A percentile compares a stretch with the other conserved stretches of the same genome.
phyloP scores from a whole-genome alignment of 2,329 filamentous ascomycete species.

The Coniochaeta sp. region DNA sequence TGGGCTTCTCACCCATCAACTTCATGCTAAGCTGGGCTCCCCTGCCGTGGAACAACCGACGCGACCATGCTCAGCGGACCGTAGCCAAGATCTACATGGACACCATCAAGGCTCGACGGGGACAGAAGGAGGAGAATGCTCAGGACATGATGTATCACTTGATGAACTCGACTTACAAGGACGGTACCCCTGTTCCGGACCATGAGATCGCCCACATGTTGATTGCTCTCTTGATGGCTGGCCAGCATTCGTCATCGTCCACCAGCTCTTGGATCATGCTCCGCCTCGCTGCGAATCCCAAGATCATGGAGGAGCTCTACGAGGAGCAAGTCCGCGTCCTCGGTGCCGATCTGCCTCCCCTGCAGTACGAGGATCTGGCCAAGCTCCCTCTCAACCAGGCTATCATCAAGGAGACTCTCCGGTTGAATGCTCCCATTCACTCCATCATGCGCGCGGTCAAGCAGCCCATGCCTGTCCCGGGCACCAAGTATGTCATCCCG shows the following conservation, averaged over 20 bases:
- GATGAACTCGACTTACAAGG: conserved; percentile 70
- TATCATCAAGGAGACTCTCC: conserved; percentile 85
- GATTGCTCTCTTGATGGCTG: conserved; percentile 80
- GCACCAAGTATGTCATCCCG: conserved; percentile 77
- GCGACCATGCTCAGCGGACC: conserved; percentile 66
- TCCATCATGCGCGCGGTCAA: conserved; percentile 92
- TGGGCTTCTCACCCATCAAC: conserved; percentile 74
- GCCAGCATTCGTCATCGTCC: conserved; percentile 73
- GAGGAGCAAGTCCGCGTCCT: conserved; percentile 69
- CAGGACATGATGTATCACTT: conserved; percentile 74
- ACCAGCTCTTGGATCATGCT: conserved; percentile 74
- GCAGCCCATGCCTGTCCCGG: conserved; percentile 74
- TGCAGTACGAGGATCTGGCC: conserved; percentile 70
- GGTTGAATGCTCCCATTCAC: conserved; percentile 88
- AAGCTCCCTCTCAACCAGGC: conserved; percentile 76
- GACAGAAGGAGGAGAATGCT: conserved; percentile 33
- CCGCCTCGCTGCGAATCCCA: conserved; percentile 61
- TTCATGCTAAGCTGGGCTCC: conserved; percentile 76
- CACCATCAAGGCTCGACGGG: conserved; percentile 59
- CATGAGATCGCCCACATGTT: conserved; percentile 77
- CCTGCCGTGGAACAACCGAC: conserved; percentile 65
- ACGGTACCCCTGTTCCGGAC: conserved; percentile 61
- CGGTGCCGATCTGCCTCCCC: conserved; percentile 64
- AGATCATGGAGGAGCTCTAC: conserved; percentile 63
- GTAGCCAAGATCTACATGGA: conserved; percentile 69